Conservation (phyloP, 176 grass and related monocot species). For the Eragrostis curvula region DNA sequence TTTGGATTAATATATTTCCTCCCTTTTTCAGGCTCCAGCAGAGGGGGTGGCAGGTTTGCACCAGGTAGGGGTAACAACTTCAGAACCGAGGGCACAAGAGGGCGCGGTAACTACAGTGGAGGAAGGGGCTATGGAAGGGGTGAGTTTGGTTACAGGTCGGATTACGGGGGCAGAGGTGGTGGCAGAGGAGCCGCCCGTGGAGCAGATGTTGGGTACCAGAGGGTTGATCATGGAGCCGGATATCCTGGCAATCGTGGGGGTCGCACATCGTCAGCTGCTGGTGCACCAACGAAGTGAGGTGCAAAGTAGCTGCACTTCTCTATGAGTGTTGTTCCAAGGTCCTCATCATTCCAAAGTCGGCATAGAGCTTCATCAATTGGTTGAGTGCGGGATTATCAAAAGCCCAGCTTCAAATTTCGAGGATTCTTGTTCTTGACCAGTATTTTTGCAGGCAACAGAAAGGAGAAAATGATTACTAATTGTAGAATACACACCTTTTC, state of each 20-base stretch:
- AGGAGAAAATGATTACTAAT: slow-evolving; percentile 32
- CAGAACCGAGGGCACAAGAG: slow-evolving; percentile 63
- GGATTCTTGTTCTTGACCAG: slow-evolving; percentile 32
- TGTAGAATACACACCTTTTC: slow-evolving; percentile 55
- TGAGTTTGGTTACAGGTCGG: slow-evolving; percentile 56
- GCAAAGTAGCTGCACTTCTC: background rate
- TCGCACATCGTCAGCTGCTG: slow-evolving; percentile 28
- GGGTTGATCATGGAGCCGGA: slow-evolving; percentile 51
- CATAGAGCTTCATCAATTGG: slow-evolving; percentile 33
- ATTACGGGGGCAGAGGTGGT: slow-evolving; percentile 62
- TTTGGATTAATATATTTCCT: slow-evolving; percentile 23
- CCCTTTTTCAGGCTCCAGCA: slow-evolving; percentile 53
- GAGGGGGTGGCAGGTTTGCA: slow-evolving; percentile 57
- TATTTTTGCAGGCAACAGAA: slow-evolving; percentile 50
- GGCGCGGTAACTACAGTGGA: slow-evolving; percentile 59
- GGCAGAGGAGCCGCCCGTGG: slow-evolving; percentile 48
- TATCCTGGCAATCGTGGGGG: slow-evolving; percentile 55
- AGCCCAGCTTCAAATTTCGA: slow-evolving; percentile 8
- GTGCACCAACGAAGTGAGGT: slow-evolving; percentile 44
- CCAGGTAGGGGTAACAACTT: slow-evolving; percentile 72
- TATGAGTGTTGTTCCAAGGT: background rate
- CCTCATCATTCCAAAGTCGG: slow-evolving; percentile 10
- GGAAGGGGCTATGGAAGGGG: slow-evolving; percentile 70
- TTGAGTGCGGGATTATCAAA: slow-evolving; percentile 34
- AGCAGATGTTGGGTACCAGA: slow-evolving; percentile 63